A percentile compares a stretch with the other conserved stretches of the same genome.
Conservation (phyloP, 768 basidiomycete species). For the Agrocybe chaxingu region DNA sequence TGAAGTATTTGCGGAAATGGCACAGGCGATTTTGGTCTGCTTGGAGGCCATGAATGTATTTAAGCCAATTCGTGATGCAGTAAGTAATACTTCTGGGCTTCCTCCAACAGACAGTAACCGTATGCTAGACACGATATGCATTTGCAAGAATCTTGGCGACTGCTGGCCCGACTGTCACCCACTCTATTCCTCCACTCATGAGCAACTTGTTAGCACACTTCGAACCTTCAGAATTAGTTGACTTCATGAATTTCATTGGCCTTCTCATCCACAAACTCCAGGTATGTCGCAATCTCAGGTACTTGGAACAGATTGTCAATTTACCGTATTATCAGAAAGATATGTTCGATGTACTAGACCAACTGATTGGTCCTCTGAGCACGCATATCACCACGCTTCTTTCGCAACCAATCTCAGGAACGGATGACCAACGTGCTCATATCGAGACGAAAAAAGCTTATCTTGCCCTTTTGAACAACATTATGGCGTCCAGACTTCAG, state of each 20-base stretch:
- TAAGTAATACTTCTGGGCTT: slow-evolving; percentile 31
- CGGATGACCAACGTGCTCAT: slow-evolving; percentile 81
- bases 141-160: slow-evolving; percentile 92
- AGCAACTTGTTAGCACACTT: slow-evolving; percentile 87
- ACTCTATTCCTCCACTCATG: slow-evolving; percentile 88
- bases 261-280: slow-evolving; percentile 88
- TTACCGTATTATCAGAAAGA: slow-evolving; percentile 51
- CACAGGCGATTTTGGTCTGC: slow-evolving; percentile 83
- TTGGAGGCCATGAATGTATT: slow-evolving; percentile 86
- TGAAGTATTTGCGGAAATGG: slow-evolving; percentile 79
- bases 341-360: slow-evolving; percentile 85
- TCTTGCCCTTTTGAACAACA: slow-evolving; percentile 73
- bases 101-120: background rate
- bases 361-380: slow-evolving; percentile 84
- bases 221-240: slow-evolving; percentile 87
- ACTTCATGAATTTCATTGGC: slow-evolving; percentile 95
- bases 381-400: slow-evolving; percentile 77
- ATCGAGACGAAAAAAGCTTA: slow-evolving; percentile 87
- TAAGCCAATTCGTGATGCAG: slow-evolving; percentile 89
- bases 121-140: slow-evolving; percentile 77
- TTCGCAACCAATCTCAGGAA: slow-evolving; percentile 78
- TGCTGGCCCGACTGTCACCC: slow-evolving; percentile 81
- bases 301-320: background rate
- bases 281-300: slow-evolving; percentile 39
- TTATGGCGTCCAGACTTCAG: slow-evolving; percentile 80